phyloP scores from a whole-genome alignment of 768 basidiomycete species.

The Dictyophora rubrovolvata region DNA sequence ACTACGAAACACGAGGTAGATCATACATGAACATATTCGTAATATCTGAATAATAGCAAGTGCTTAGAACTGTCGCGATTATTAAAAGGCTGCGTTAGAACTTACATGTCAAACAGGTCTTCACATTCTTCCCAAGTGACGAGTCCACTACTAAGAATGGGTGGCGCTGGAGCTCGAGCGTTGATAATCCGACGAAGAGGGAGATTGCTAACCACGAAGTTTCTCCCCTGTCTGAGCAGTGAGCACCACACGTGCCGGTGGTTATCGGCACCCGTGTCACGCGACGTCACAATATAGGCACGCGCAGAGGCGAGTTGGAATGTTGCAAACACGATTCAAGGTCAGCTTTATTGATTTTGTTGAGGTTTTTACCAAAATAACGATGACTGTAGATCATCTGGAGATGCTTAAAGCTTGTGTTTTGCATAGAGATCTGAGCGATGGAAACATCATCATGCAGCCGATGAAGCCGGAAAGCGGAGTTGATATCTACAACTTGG shows the following conservation, averaged over 20 bases:
- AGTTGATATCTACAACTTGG: not conserved
- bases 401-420: not conserved
- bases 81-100: not conserved
- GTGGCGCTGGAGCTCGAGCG: slow-evolving; percentile 24
- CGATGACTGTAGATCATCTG: not conserved
- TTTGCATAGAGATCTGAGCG: not conserved
- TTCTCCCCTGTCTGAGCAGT: no score
- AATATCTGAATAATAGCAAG: no score
- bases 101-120: slow-evolving; percentile 45
- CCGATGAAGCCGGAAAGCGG: not conserved
- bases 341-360: not conserved
- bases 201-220: no score
- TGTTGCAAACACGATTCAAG: not conserved
- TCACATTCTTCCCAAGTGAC: slow-evolving; percentile 42
- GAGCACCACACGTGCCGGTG: no score
- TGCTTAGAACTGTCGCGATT: no score
- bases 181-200: slow-evolving; percentile 15
- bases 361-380: not conserved
- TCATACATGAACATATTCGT: not conserved
- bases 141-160: slow-evolving; percentile 36
- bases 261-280: no score
- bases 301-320: no score
- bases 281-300: no score
- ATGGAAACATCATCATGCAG: not conserved
- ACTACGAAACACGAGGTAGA: not conserved